A percentile compares a stretch with the other conserved stretches of the same genome.
Evolutionary conservation across 2,329 filamentous ascomycete species (phyloP).

Genomic region (Elsinoe fawcettii): DNA sequence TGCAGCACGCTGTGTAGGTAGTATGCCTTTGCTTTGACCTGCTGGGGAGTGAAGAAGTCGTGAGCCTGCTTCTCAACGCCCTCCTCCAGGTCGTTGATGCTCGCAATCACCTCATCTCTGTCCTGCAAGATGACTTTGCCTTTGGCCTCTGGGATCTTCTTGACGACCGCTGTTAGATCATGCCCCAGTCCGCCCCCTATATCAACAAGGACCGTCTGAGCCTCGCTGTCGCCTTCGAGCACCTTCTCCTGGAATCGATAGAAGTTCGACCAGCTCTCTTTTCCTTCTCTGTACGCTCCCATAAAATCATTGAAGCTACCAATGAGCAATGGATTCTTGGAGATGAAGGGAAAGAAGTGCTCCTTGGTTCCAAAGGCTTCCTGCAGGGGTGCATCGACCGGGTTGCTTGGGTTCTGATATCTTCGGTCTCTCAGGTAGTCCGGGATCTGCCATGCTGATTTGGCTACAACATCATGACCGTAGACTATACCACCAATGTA

Average conservation of each 20-base stretch:
- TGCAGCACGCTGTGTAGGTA: conserved; percentile 24
- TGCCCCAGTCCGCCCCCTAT: conserved; percentile 23
- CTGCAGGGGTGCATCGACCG: conserved; percentile 14
- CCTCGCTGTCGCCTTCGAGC: background rate
- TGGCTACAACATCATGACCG: conserved; percentile 15
- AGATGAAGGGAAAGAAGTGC: conserved; percentile 15
- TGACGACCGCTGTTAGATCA: conserved; percentile 21
- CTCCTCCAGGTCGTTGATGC: conserved; percentile 17
- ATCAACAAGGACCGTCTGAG: conserved; percentile 22
- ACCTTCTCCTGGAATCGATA: background rate
- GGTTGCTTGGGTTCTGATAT: conserved; percentile 18
- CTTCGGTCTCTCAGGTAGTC: conserved; percentile 16
- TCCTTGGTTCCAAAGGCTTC: conserved; percentile 1
- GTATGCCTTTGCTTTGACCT: conserved; percentile 23
- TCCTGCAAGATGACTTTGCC: conserved; percentile 16
- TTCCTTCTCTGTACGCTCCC: conserved; percentile 32
- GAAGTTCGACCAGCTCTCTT: conserved; percentile 31
- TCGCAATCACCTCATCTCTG: conserved; percentile 8
- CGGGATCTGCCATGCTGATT: conserved; percentile 15
- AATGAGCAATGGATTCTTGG: background rate
- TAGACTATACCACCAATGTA: conserved; percentile 18
- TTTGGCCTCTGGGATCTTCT: conserved; percentile 16
- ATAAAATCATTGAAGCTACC: conserved; percentile 32
- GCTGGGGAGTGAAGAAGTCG: conserved; percentile 30
- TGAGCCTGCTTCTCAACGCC: conserved; percentile 22